phyloP scores from a whole-genome alignment of 208 protist genomes.

The Leishmania turanica region DNA sequence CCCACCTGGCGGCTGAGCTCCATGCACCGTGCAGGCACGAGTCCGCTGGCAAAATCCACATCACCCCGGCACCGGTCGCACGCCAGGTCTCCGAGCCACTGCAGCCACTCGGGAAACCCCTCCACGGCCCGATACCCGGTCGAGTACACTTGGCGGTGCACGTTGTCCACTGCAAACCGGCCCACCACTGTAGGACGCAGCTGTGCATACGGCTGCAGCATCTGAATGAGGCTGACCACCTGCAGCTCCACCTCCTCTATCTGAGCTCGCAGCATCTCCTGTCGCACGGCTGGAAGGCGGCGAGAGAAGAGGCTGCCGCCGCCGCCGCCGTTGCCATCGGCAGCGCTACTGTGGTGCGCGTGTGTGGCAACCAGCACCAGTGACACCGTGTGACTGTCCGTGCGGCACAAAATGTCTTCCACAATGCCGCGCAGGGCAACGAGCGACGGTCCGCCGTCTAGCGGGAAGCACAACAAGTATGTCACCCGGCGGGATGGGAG shows the following conservation, averaged over 20 bases:
- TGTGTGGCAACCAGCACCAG: constrained; percentile 49
- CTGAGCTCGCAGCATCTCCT: constrained; percentile 30
- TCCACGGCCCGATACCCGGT: constrained; percentile 44
- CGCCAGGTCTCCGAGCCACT: constrained; percentile 71
- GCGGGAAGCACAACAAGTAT: constrained; percentile 79
- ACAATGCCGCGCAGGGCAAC: constrained; percentile 48
- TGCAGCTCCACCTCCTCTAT: constrained; percentile 64
- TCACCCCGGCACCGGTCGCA: constrained; percentile 59
- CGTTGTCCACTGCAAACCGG: constrained; percentile 74
- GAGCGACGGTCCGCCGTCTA: constrained; percentile 41
- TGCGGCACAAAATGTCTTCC: constrained; percentile 75
- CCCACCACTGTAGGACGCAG: constrained; percentile 70
- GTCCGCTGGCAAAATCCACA: constrained; percentile 67
- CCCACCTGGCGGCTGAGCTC: constrained; percentile 40
- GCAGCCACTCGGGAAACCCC: constrained; percentile 65
- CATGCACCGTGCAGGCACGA: constrained; percentile 55
- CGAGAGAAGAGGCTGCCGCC: constrained; percentile 3
- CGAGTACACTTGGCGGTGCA: constrained; percentile 46
- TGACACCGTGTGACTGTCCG: constrained; percentile 49
- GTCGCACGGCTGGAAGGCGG: constrained; percentile 12
- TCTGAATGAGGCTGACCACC: constrained; percentile 64
- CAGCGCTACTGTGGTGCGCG: constrained; percentile 23
- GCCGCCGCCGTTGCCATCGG: constrained; percentile 7
- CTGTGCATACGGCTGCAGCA: constrained; percentile 62
- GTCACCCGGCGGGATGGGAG: constrained; percentile 68